These are phyloP conservation scores for Phytopythium vexans DNA, from an alignment of 352 stramenopile species.

Conservation along the genomic window DNA sequence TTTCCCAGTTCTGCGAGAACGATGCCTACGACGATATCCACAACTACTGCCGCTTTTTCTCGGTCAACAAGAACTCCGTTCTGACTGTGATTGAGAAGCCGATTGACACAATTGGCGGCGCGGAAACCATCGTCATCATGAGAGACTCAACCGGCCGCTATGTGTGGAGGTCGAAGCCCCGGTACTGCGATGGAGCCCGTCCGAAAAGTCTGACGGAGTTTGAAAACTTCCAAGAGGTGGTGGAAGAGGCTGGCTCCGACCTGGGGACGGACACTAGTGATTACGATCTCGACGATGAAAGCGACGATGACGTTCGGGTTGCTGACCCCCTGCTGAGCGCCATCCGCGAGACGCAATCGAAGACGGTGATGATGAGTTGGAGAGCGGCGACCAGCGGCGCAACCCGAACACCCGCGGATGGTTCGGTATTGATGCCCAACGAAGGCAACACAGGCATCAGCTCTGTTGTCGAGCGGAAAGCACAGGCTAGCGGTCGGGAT, in stretches of 20 bases:
- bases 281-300: conserved; percentile 28
- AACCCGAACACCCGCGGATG: conserved; percentile 11
- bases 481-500: conserved; percentile 42
- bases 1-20: conserved; percentile 54
- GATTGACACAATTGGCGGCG: conserved; percentile 24
- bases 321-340: conserved; percentile 59
- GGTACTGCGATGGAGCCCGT: conserved; percentile 51
- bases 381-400: conserved; percentile 21
- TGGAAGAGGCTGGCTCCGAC: conserved; percentile 24
- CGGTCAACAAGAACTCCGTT: conserved; percentile 76
- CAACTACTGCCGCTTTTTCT: conserved; percentile 75
- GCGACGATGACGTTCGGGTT: conserved; percentile 19
- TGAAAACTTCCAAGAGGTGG: conserved; percentile 50
- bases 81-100: conserved; percentile 82
- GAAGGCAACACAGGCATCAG: conserved; percentile 79
- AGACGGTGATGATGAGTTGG: conserved; percentile 75
- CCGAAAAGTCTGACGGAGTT: conserved; percentile 60
- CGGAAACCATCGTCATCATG: conserved; percentile 76
- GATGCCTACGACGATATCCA: conserved; percentile 37
- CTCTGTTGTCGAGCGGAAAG: conserved; percentile 59
- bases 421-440: conserved; percentile 33
- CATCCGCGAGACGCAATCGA: conserved; percentile 57
- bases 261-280: conserved; percentile 18
- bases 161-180: conserved; percentile 73
- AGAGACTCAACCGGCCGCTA: conserved; percentile 76